A percentile compares a stretch with the other conserved stretches of the same genome.
Evolutionary conservation across 2,329 filamentous ascomycete species (phyloP).

Genomic region (Fusarium torreyae): DNA sequence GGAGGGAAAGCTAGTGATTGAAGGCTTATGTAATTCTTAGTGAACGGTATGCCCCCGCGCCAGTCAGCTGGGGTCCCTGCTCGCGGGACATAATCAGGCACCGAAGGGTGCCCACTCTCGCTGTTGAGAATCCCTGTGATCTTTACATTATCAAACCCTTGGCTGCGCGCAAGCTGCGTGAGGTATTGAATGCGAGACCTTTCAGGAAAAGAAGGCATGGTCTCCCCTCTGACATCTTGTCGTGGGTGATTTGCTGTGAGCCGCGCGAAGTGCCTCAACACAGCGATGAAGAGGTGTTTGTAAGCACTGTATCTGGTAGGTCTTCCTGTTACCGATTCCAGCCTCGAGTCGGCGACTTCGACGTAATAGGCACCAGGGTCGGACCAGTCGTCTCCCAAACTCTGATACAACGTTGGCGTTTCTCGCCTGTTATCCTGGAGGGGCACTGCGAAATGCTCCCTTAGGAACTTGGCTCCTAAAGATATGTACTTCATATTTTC

Average conservation of each 20-base stretch:
- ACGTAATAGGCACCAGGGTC: no score
- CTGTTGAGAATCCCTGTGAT: not conserved
- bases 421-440: no score
- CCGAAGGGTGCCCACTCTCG: not conserved
- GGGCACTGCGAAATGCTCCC: not conserved
- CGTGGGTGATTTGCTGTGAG: slow-evolving; percentile 1
- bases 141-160: slow-evolving; percentile 5
- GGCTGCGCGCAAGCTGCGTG: not conserved
- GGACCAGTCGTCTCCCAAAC: no score
- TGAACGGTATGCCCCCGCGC: slow-evolving; percentile 6
- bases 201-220: slow-evolving; percentile 6
- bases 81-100: not conserved
- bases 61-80: slow-evolving; percentile 1
- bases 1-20: not conserved
- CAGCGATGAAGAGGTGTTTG: slow-evolving; percentile 1
- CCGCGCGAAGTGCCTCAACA: slow-evolving; percentile 3
- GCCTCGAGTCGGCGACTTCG: no score
- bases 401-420: no score
- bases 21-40: not conserved
- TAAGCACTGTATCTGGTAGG: no score
- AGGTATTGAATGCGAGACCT: not conserved
- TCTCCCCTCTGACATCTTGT: slow-evolving; percentile 10
- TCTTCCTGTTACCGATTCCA: no score
- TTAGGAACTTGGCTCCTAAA: slow-evolving; percentile 3
- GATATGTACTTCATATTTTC: slow-evolving; percentile 14